Evolutionary conservation across 2,329 filamentous ascomycete genomes (phyloP).

Genomic region (Orbilia quercus): DNA sequence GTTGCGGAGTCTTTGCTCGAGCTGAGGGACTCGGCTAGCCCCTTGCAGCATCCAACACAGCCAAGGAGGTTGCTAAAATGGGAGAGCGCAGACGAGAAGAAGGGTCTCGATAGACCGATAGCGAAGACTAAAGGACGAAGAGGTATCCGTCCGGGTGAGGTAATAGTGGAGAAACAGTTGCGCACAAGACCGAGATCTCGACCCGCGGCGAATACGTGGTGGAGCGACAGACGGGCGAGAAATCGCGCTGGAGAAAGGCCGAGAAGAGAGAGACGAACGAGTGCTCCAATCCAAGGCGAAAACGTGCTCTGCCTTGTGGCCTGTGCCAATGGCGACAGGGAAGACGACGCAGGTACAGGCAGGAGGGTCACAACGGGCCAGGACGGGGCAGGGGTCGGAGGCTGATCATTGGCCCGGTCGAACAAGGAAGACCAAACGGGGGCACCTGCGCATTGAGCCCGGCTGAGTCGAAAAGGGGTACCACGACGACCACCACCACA

Average conservation of each 20-base stretch:
- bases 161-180: too few relatives aligned
- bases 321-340: constrained; percentile 26
- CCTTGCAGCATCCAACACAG: constrained; percentile 46
- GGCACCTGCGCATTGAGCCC: too few relatives aligned
- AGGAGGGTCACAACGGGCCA: constrained; percentile 27
- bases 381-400: too few relatives aligned
- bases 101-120: background rate
- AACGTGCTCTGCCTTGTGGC: constrained; percentile 55
- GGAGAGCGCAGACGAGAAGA: constrained; percentile 20
- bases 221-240: background rate
- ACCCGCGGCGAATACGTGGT: constrained; percentile 1
- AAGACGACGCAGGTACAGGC: constrained; percentile 49
- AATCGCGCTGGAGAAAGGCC: constrained; percentile 11
- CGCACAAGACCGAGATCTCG: background rate
- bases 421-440: constrained; percentile 30
- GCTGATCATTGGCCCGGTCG: constrained; percentile 42
- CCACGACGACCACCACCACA: background rate
- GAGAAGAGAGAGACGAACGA: too few relatives aligned
- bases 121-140: constrained; percentile 1
- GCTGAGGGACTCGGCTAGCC: constrained; percentile 33
- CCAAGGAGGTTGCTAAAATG: constrained; percentile 33
- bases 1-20: constrained; percentile 17
- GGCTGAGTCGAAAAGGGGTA: background rate
- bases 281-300: constrained; percentile 47
- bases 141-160: background rate